phyloP scores from a whole-genome alignment of 2,329 filamentous ascomycete species.

The Nigrospora sphaerica region DNA sequence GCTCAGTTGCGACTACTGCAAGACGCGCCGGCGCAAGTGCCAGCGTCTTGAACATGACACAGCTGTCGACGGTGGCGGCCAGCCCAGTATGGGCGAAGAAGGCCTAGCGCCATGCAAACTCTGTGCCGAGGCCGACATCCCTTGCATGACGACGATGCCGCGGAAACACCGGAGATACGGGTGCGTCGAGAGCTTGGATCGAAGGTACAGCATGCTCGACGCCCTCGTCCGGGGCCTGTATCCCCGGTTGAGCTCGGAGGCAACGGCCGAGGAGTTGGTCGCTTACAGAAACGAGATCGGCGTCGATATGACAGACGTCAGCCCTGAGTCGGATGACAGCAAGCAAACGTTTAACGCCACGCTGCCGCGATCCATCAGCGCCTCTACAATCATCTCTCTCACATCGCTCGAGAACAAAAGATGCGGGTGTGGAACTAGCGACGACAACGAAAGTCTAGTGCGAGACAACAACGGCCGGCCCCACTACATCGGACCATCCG shows the following conservation, averaged over 20 bases:
- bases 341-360: no score
- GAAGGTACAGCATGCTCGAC: conserved; percentile 33
- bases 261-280: conserved; percentile 29
- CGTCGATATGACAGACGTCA: conserved; percentile 26
- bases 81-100: conserved; percentile 5
- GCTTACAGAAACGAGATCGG: conserved; percentile 27
- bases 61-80: conserved; percentile 1
- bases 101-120: conserved; percentile 25
- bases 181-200: conserved; percentile 35
- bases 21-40: conserved; percentile 26
- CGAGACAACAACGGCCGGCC: conserved; percentile 12
- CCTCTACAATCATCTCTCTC: neutral
- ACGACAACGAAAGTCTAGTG: conserved; percentile 8
- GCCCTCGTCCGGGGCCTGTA: conserved; percentile 33
- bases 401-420: neutral
- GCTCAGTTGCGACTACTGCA: no score
- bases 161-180: conserved; percentile 37
- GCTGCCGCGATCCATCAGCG: neutral
- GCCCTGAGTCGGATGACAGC: no score
- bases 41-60: conserved; percentile 14
- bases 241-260: conserved; percentile 26
- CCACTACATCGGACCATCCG: conserved; percentile 16
- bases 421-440: neutral
- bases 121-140: conserved; percentile 27
- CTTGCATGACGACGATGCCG: conserved; percentile 33